Percentiles rank a stretch among this genome's conserved stretches.
phyloP scores from a whole-genome alignment of 768 basidiomycete species.

The Tricholoma matsutake region DNA sequence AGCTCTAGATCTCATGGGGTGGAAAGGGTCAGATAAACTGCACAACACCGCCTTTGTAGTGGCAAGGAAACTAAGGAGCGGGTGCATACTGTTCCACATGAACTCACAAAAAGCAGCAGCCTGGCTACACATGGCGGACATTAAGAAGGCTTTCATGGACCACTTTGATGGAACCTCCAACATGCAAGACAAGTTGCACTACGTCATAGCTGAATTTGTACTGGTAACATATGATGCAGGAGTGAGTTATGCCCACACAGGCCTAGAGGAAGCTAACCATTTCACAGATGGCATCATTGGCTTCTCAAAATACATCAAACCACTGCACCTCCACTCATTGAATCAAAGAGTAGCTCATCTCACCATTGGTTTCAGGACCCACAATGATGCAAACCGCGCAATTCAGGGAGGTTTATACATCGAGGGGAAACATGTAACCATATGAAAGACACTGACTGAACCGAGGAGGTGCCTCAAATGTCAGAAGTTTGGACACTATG shows the following conservation, averaged over 20 bases:
- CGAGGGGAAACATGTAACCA: conserved; percentile 7
- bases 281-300: conserved; percentile 14
- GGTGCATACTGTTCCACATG: background rate
- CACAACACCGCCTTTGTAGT: background rate
- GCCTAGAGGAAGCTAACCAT: conserved; percentile 14
- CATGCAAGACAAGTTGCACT: no score
- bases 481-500: no score
- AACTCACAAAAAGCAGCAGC: background rate
- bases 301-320: conserved; percentile 26
- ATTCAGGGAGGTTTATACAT: conserved; percentile 18
- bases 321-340: conserved; percentile 3
- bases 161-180: background rate
- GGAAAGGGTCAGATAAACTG: background rate
- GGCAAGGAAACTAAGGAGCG: background rate
- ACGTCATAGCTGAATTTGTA: no score
- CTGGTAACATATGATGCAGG: conserved; percentile 14
- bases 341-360: conserved; percentile 22
- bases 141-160: background rate
- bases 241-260: background rate
- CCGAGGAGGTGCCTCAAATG: no score
- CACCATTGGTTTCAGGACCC: conserved; percentile 15
- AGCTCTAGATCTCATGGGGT: no score
- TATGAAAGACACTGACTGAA: conserved; percentile 16
- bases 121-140: no score
- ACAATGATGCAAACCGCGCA: conserved; percentile 19